These are phyloP conservation scores for Gliomastix tumulicola DNA, from an alignment of 2,329 filamentous ascomycete species.

Conservation along the genomic window DNA sequence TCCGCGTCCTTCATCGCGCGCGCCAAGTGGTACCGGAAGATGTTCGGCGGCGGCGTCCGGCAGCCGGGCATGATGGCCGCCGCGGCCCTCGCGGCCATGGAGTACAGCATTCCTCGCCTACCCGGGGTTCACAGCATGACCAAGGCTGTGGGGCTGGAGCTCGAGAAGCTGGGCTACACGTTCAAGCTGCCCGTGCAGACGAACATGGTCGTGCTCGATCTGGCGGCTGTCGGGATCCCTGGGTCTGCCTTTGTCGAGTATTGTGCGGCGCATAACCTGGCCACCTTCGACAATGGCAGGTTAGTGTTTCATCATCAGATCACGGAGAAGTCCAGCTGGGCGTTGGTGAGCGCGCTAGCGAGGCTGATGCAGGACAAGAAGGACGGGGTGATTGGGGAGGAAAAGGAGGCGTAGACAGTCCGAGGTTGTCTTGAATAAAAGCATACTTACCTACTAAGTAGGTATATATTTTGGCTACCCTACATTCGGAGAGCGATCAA, in stretches of 20 bases:
- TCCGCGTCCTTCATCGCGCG: constrained; percentile 20
- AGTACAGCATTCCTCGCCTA: constrained; percentile 14
- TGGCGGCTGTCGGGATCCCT: constrained; percentile 5
- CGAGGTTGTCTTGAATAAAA: too few relatives aligned
- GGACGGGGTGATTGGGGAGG: background rate
- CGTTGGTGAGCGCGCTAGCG: background rate
- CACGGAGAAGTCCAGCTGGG: background rate
- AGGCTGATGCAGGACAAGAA: constrained; percentile 2
- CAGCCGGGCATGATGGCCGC: constrained; percentile 66
- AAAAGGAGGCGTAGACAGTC: background rate
- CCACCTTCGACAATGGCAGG: background rate
- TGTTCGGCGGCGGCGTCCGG: constrained; percentile 63
- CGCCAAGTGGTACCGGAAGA: constrained; percentile 46
- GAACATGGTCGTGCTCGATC: constrained; percentile 16
- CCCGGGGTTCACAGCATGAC: constrained; percentile 11
- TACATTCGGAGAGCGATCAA: too few relatives aligned
- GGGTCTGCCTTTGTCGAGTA: constrained; percentile 1
- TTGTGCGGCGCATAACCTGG: background rate
- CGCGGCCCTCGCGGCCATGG: constrained; percentile 58
- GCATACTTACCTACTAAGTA: too few relatives aligned
- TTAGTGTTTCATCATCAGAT: constrained; percentile 4
- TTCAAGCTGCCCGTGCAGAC: constrained; percentile 16
- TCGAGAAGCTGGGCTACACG: constrained; percentile 11
- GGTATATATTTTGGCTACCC: too few relatives aligned
- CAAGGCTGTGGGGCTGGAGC: constrained; percentile 8